Conservation (phyloP, 371 early-diverging fungal species). For the Mucor indicus region DNA sequence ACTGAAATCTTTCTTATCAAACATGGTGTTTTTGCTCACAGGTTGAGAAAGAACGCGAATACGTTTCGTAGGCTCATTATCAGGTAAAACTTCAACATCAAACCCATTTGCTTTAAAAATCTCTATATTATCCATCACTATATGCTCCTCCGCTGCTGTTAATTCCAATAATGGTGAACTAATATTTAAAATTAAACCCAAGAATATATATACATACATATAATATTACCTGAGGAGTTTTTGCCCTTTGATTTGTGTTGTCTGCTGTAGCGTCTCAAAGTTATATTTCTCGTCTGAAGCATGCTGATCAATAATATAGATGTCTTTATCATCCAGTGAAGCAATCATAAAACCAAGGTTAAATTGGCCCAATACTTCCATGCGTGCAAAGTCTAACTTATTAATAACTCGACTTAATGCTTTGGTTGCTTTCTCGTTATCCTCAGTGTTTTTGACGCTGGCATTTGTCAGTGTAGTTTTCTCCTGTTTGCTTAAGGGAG, state of each 20-base stretch:
- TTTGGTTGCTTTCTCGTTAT: conserved; percentile 51
- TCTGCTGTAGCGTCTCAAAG: conserved; percentile 79
- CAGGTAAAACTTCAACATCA: conserved; percentile 58
- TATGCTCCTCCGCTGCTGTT: conserved; percentile 74
- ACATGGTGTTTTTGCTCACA: conserved; percentile 57
- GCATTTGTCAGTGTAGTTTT: conserved; percentile 15
- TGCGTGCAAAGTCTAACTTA: conserved; percentile 80
- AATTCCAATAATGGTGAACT: conserved; percentile 58
- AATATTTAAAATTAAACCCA: background rate
- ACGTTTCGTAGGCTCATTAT: conserved; percentile 59
- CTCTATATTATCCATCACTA: conserved; percentile 75
- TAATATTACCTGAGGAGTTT: background rate
- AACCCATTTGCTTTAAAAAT: conserved; percentile 80
- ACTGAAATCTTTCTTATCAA: conserved; percentile 65
- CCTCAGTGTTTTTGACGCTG: conserved; percentile 35
- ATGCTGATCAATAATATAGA: conserved; percentile 98
- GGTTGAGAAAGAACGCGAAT: conserved; percentile 67
- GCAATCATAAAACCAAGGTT: conserved; percentile 98
- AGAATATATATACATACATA: background rate
- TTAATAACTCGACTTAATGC: conserved; percentile 61
- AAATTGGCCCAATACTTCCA: conserved; percentile 96
- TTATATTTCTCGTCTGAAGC: conserved; percentile 98
- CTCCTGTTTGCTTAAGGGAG: too few relatives aligned
- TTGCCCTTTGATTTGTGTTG: conserved; percentile 47
- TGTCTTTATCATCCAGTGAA: conserved; percentile 55